Evolutionary conservation across 768 basidiomycete genomes (phyloP).

Genomic region (Galerina sulciceps): DNA sequence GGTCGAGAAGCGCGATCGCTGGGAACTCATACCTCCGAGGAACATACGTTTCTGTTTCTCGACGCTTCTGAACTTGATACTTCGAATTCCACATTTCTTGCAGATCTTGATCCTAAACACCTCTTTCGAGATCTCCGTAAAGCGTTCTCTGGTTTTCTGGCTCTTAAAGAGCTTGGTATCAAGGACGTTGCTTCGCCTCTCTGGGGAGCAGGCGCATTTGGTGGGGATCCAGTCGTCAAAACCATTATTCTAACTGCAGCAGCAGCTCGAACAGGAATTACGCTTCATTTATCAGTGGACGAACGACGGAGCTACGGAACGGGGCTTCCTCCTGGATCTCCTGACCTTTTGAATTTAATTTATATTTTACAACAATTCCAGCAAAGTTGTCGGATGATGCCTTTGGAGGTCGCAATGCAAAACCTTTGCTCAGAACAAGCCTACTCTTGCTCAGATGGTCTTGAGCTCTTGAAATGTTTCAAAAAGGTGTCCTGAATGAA

Average conservation of each 20-base stretch:
- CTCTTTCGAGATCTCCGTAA: slow-evolving; percentile 34
- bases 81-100: slow-evolving; percentile 3
- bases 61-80: slow-evolving; percentile 36
- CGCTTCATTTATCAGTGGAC: slow-evolving; percentile 29
- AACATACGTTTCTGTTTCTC: slow-evolving; percentile 31
- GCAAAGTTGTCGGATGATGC: background rate
- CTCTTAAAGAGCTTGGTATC: slow-evolving; percentile 22
- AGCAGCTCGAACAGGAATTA: slow-evolving; percentile 29
- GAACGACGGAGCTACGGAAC: slow-evolving; percentile 10
- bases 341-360: background rate
- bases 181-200: slow-evolving; percentile 29
- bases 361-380: background rate
- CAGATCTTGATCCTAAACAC: slow-evolving; percentile 28
- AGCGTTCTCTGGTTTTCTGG: slow-evolving; percentile 29
- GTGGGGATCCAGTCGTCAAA: slow-evolving; percentile 37
- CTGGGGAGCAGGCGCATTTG: slow-evolving; percentile 40
- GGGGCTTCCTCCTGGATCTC: background rate
- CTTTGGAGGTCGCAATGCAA: background rate
- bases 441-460: background rate
- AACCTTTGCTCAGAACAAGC: background rate
- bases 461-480: background rate
- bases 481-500: background rate
- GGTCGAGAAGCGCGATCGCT: slow-evolving; percentile 26
- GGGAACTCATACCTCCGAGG: background rate
- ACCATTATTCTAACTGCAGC: slow-evolving; percentile 30